Evolutionary conservation across 768 basidiomycete species (phyloP).

Genomic region (Auricularia heimuer): DNA sequence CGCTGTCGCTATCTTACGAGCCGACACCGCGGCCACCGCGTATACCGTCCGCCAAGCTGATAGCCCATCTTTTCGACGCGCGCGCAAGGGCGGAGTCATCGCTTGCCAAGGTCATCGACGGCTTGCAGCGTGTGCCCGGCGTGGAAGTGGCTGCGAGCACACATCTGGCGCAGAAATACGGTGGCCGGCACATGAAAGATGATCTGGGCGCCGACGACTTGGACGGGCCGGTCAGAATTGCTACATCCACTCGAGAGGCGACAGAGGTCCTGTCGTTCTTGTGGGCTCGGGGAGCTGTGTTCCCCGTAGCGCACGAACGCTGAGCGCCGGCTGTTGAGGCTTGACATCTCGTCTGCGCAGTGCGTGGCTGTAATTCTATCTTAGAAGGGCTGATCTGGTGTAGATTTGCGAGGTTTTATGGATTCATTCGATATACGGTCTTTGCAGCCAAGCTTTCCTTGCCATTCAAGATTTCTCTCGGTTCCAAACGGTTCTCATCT

Average conservation of each 20-base stretch:
- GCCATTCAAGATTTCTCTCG: no score
- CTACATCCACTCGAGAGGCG: slow-evolving; percentile 33
- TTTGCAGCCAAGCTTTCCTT: no score
- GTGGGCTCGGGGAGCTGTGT: slow-evolving; percentile 49
- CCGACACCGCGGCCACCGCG: slow-evolving; percentile 10
- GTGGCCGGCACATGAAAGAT: slow-evolving; percentile 6
- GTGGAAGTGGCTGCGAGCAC: slow-evolving; percentile 32
- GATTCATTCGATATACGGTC: no score
- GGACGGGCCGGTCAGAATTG: not conserved
- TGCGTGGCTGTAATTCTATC: no score
- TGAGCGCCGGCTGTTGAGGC: no score
- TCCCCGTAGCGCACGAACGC: not conserved
- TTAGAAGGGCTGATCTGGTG: no score
- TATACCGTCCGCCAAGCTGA: slow-evolving; percentile 28
- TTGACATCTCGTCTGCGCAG: no score
- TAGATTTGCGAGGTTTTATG: no score
- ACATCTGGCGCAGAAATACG: slow-evolving; percentile 39
- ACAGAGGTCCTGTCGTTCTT: slow-evolving; percentile 67
- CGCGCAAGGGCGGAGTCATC: slow-evolving; percentile 75
- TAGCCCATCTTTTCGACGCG: slow-evolving; percentile 80
- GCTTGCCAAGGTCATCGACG: slow-evolving; percentile 61
- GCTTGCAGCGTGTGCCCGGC: slow-evolving; percentile 30
- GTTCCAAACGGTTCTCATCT: no score
- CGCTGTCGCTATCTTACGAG: slow-evolving; percentile 11
- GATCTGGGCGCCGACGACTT: not conserved